phyloP scores from a whole-genome alignment of 345 rosid genomes.

The Raphanus sativus region DNA sequence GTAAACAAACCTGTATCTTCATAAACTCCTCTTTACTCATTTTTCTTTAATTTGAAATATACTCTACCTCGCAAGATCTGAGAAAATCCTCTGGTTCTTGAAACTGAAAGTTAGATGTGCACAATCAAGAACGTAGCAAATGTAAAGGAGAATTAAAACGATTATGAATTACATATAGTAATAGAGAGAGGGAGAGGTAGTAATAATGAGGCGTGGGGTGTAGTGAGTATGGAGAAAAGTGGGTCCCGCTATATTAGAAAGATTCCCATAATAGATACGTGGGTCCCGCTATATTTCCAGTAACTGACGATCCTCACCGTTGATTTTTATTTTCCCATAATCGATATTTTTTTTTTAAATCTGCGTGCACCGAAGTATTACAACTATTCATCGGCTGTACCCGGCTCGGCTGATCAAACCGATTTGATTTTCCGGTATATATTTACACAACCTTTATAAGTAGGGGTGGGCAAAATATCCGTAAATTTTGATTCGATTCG shows the following conservation, averaged over 20 bases:
- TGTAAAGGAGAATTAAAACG: conserved; percentile 3
- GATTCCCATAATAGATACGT: conserved; percentile 42
- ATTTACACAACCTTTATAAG: background rate
- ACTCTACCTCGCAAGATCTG: conserved; percentile 48
- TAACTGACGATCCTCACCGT: conserved; percentile 47
- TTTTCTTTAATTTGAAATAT: conserved; percentile 12
- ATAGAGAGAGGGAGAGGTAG: conserved; percentile 1
- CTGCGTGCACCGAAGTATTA: background rate
- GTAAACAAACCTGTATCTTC: conserved; percentile 84
- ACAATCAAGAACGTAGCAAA: conserved; percentile 1
- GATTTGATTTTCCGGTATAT: conserved; percentile 9
- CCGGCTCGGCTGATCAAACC: conserved; percentile 27
- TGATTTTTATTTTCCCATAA: conserved; percentile 16
- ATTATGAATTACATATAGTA: background rate
- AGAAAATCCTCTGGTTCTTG: conserved; percentile 29
- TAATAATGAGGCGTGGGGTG: conserved; percentile 40
- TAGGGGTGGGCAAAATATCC: too few relatives aligned
- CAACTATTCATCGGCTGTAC: conserved; percentile 2
- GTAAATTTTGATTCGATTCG: too few relatives aligned
- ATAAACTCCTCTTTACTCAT: conserved; percentile 99
- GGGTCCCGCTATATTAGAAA: conserved; percentile 39
- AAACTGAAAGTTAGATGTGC: conserved; percentile 9
- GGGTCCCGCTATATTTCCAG: conserved; percentile 18
- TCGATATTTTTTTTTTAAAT: background rate
- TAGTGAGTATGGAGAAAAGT: background rate